Evolutionary conservation across 176 grass and related monocot genomes (phyloP), one percentile per base, ranked within the genome.

Genomic region (Metroxylon sagu): DNA sequence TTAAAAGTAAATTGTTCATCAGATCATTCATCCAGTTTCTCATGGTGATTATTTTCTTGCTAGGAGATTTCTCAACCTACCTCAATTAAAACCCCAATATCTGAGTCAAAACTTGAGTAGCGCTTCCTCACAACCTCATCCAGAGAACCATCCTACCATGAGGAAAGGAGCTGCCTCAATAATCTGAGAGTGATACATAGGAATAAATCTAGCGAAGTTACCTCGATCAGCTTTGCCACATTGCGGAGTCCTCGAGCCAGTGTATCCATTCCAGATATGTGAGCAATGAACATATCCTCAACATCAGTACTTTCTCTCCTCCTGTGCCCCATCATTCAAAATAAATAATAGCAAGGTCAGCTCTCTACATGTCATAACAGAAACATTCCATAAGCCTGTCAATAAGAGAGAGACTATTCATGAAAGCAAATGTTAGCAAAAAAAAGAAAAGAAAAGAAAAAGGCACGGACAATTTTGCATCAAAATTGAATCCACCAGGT

Each of bases 231-330:
- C 64, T 88, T 97, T 15, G 26, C 92, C 49, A 88, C 87, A 23
- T 88, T 97, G 6, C 79, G 73, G 29, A 97, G 93, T 62, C 93
- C 93, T 19, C 87, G 87, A 5, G 93, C 84, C 21, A 97, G 64
- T 50, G 87, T 97, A 59, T 97, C 93, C 93, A 97, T 97, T n/a
- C 84, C 93, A 1, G 84, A 85, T 52, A 97, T 88, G 69, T 97
- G 93, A 70, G 93, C 93, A 68, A 97, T 74, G 48, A 97, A 97
- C 73, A 97, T 48, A 63, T 97, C 92, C 56, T 97, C 87, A 8
- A 97, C 87, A 78, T 97, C 93, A 54, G 93, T 97, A 61, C 93
- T 97, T 74, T 97, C 93, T 70, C 93, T 91, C 73, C 93, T 76
- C 76, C 93, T 97, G 76, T 14, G 35, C 35, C 35, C 10, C 30